Evolutionary conservation across 371 early-diverging fungal species (phyloP), one percentile per base, ranked within the genome.

Genomic region (Mortierella sp.): DNA sequence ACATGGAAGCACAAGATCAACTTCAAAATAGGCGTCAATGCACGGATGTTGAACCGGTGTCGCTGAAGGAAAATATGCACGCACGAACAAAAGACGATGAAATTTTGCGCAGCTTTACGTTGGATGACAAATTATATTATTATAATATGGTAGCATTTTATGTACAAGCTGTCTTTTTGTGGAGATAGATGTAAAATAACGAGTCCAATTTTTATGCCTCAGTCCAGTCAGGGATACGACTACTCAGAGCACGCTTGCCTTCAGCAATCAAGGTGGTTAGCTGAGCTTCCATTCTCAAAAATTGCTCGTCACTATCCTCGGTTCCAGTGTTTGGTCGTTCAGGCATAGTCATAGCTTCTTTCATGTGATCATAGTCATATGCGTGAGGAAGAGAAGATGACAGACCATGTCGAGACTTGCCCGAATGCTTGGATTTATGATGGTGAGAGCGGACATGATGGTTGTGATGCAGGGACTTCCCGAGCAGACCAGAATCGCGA

Each of bases 251-350:
- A 0, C 77, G 74, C 37, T 77, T 83, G 37, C 83, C 83, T n/a
- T 73, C 77, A 9, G 77, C 72, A 49, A 83, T 83, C 66, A 83
- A 35, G n/a, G 18, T 73, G 10, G 24, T 73, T n/a, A 83, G 51
- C 37, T 77, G 66, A 4, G 77, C 83, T 28, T 83, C 83, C 83
- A 83, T 77, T 62, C 83, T 73, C 71, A 77, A 52, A 55, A 83
- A 77, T 58, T 66, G 68, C 62, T 83, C 78, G 14, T 83, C 83
- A 11, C 43, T 72, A 26, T 77, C 83, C 52, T 83, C 83, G 1
- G 83, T 75, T 16, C 78, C 78, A 4, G 83, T 75, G 18, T 74
- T 66, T 40, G 77, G 73, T 18, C 72, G 52, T 22, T 28, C 58
- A 20, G 66, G 64, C 52, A 66, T 22, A 43, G 39, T 43, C 62